A percentile compares a stretch with the other conserved stretches of the same genome.
Evolutionary conservation across 805 yeast species (phyloP).

Genomic region (Starmerella apicola): DNA sequence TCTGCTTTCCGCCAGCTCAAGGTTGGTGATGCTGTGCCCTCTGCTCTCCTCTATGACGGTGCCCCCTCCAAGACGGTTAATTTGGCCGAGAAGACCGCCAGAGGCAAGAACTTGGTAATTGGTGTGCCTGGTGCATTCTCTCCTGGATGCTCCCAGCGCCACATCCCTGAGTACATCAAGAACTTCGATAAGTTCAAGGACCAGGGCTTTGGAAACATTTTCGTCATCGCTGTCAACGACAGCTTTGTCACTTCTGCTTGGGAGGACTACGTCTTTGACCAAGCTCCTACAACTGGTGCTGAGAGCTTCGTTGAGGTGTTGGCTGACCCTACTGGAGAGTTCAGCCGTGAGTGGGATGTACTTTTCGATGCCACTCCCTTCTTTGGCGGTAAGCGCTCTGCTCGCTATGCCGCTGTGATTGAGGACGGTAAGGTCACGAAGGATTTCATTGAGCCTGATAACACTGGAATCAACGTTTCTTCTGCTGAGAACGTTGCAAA

Average conservation of each 20-base stretch:
- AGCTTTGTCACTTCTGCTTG: slow-evolving; percentile 77
- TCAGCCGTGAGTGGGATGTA: slow-evolving; percentile 51
- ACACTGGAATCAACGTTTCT: slow-evolving; percentile 46
- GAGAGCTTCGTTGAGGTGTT: slow-evolving; percentile 39
- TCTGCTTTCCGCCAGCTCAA: slow-evolving; percentile 29
- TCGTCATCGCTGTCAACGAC: slow-evolving; percentile 72
- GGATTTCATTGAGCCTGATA: slow-evolving; percentile 70
- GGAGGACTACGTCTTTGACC: slow-evolving; percentile 35
- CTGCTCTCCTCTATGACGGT: slow-evolving; percentile 39
- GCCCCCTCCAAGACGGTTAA: slow-evolving; percentile 54
- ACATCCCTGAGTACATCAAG: slow-evolving; percentile 61
- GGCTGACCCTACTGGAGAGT: slow-evolving; percentile 71
- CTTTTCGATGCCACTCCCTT: slow-evolving; percentile 62
- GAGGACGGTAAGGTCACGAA: slow-evolving; percentile 61
- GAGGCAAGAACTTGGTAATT: slow-evolving; percentile 43
- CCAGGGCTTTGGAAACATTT: slow-evolving; percentile 54
- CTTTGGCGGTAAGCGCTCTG: slow-evolving; percentile 65
- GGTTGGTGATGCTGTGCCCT: slow-evolving; percentile 54
- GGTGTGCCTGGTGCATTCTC: slow-evolving; percentile 72
- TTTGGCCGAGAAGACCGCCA: slow-evolving; percentile 36
- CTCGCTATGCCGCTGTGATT: slow-evolving; percentile 63
- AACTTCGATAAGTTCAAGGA: slow-evolving; percentile 39
- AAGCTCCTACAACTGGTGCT: slow-evolving; percentile 16
- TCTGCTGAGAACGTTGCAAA: slow-evolving; percentile 24
- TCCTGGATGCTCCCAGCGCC: slow-evolving; percentile 61